Conservation (phyloP, 768 basidiomycete genomes). For the Lactarius sanguifluus region DNA sequence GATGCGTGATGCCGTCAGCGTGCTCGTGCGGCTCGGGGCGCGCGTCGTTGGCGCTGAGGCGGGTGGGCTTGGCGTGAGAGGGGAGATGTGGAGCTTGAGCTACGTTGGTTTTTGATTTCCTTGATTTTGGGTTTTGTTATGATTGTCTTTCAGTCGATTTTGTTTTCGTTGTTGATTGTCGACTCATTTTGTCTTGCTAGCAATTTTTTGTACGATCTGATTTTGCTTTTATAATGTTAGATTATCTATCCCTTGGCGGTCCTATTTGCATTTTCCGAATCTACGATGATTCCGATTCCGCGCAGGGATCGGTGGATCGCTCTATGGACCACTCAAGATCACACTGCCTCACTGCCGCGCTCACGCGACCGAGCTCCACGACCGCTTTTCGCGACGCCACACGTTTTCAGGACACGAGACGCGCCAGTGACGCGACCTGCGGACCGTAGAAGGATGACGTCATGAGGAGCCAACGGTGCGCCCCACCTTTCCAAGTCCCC, state of each 20-base stretch:
- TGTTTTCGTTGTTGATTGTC: background rate
- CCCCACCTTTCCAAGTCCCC: no score
- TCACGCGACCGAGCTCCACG: background rate
- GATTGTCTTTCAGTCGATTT: background rate
- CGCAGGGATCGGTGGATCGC: no score
- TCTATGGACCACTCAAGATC: background rate
- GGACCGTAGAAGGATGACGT: background rate
- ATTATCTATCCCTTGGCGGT: background rate
- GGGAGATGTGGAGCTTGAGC: constrained; percentile 32
- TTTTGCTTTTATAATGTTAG: background rate
- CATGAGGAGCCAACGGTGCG: background rate
- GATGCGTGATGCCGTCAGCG: constrained; percentile 25
- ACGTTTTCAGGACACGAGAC: background rate
- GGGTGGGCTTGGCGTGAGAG: constrained; percentile 19
- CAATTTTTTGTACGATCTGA: background rate
- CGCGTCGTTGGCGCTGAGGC: constrained; percentile 19
- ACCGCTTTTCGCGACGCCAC: background rate
- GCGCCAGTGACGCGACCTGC: no score
- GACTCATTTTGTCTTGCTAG: background rate
- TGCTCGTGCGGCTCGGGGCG: constrained; percentile 27
- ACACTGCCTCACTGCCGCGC: background rate
- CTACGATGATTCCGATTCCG: background rate
- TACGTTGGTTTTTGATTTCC: constrained; percentile 27
- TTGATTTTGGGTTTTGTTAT: background rate
- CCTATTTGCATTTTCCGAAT: background rate